Evolutionary conservation across 768 basidiomycete species (phyloP).

Genomic region (Lentinula sp.): DNA sequence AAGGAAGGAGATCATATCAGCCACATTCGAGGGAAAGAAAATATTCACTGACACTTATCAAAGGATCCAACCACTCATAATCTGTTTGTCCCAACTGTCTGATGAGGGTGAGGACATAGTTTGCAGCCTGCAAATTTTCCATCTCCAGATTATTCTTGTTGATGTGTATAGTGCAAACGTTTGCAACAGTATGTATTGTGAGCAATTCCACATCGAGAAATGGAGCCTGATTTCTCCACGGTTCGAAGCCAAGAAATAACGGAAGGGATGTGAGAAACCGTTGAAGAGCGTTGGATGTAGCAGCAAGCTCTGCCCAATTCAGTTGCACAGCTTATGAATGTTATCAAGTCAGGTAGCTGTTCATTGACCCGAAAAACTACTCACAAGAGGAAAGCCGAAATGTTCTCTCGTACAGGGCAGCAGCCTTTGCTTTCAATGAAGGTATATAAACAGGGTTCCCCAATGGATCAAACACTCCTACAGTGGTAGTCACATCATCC

Average conservation of each 20-base stretch:
- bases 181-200: conserved; percentile 42
- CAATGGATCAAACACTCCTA: conserved; percentile 10
- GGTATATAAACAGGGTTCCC: conserved; percentile 21
- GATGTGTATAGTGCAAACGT: conserved; percentile 46
- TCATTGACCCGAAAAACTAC: conserved; percentile 11
- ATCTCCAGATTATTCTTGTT: conserved; percentile 34
- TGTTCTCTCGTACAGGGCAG: conserved; percentile 48
- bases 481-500: background rate
- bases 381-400: conserved; percentile 35
- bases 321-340: conserved; percentile 3
- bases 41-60: conserved; percentile 39
- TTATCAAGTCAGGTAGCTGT: background rate
- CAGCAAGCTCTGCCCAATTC: conserved; percentile 34
- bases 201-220: conserved; percentile 37
- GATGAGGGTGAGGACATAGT: conserved; percentile 37
- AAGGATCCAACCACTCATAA: conserved; percentile 49
- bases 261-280: conserved; percentile 36
- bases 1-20: background rate
- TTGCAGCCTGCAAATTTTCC: conserved; percentile 37
- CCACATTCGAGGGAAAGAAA: background rate
- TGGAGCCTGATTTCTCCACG: conserved; percentile 24
- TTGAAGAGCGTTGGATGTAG: conserved; percentile 38
- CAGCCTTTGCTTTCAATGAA: conserved; percentile 44
- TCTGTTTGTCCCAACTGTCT: conserved; percentile 42
- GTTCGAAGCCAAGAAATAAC: conserved; percentile 28